Evolutionary conservation across 75 land plant species (phyloP).

Genomic region (Ceratopteris richardii): DNA sequence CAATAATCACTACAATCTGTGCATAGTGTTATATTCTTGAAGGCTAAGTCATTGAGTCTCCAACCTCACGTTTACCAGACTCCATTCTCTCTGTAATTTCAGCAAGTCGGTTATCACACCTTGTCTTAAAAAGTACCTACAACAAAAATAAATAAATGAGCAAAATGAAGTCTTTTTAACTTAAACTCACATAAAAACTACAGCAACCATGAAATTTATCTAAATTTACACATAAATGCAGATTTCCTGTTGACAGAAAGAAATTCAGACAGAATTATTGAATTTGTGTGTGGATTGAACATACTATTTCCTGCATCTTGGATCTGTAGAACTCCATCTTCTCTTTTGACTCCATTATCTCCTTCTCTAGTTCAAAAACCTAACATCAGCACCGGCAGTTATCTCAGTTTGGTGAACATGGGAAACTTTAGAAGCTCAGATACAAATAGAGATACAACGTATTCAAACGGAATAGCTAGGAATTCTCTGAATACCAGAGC

Average conservation of each 20-base stretch:
- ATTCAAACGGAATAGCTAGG: too few species aligned
- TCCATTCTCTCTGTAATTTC: conserved; percentile 85
- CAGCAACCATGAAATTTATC: not conserved
- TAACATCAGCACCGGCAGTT: conserved; percentile 2
- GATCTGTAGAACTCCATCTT: conserved; percentile 79
- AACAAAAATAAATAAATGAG: not conserved
- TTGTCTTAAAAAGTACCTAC: conserved; percentile 86
- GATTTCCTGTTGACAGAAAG: too few species aligned
- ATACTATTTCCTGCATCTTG: conserved; percentile 93
- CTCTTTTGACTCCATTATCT: conserved; percentile 76
- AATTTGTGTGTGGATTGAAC: conserved; percentile 11
- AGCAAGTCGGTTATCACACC: conserved; percentile 86
- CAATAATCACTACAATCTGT: too few species aligned
- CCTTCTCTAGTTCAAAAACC: conserved; percentile 50
- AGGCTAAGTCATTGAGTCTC: not conserved
- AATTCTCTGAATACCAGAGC: too few species aligned
- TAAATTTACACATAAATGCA: too few species aligned
- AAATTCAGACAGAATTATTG: not conserved
- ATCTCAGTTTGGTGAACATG: too few species aligned
- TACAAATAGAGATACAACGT: too few species aligned
- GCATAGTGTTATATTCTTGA: too few species aligned
- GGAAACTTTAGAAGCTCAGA: too few species aligned
- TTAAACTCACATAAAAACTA: too few species aligned
- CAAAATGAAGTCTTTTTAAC: too few species aligned
- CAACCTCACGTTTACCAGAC: conserved; percentile 88